Percentiles rank a stretch among this genome's conserved stretches.
Conservation (phyloP, 164 flowering plant genomes). For the Litsea cubeba region DNA sequence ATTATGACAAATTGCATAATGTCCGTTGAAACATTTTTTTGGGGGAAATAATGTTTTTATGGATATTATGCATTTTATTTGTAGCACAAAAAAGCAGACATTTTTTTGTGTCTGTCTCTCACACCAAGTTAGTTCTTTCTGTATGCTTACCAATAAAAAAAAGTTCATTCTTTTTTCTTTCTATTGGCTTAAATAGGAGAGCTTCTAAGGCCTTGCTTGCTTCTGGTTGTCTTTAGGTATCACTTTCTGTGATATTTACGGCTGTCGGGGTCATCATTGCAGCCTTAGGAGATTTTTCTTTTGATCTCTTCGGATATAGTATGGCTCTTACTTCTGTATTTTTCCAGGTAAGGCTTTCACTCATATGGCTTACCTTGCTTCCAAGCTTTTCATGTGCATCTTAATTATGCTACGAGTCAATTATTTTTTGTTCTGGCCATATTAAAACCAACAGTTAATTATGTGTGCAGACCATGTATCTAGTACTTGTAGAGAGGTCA, state of each 20-base stretch:
- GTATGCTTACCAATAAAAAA: not conserved
- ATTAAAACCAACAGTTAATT: conserved; percentile 9
- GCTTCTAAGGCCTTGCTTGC: conserved; percentile 5
- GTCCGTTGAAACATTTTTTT: too few relatives aligned
- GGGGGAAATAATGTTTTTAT: too few relatives aligned
- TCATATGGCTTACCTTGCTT: not conserved
- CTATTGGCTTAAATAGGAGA: not conserved
- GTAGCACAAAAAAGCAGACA: too few relatives aligned
- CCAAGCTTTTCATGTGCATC: not conserved
- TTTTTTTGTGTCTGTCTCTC: not conserved
- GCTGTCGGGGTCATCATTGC: conserved; percentile 88
- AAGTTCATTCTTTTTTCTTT: not conserved
- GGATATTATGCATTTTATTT: too few relatives aligned
- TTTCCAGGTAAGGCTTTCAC: conserved; percentile 64
- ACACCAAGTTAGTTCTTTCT: not conserved
- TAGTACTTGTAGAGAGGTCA: conserved; percentile 90
- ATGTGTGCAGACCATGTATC: conserved; percentile 85
- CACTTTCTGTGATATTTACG: conserved; percentile 69
- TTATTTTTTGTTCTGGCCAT: not conserved
- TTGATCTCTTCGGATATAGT: conserved; percentile 86
- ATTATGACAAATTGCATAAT: too few relatives aligned
- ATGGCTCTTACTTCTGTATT: conserved; percentile 95
- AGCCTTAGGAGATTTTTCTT: conserved; percentile 94
- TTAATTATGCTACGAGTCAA: not conserved
- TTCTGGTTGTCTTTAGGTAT: conserved; percentile 48